phyloP scores from a whole-genome alignment of 768 basidiomycete species.

The Amanita subjunquillea region DNA sequence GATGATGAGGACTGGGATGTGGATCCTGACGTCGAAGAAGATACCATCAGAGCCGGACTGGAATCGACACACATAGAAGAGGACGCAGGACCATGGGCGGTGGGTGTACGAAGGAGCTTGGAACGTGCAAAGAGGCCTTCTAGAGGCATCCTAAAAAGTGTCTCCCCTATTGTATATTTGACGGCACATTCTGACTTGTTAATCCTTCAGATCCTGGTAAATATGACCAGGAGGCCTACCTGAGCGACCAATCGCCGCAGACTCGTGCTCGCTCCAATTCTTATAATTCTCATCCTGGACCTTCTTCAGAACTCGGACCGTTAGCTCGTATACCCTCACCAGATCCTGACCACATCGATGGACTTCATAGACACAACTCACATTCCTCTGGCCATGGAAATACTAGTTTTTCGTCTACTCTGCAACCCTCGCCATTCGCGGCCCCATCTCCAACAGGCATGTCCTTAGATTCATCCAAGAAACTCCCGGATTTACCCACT shows the following conservation, averaged over 20 bases:
- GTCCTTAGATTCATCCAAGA: conserved; percentile 28
- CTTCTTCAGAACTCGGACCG: conserved; percentile 52
- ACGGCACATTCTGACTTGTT: not conserved
- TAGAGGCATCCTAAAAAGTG: conserved; percentile 87
- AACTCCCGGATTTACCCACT: conserved; percentile 25
- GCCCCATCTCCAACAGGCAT: conserved; percentile 20
- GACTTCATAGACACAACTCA: conserved; percentile 61
- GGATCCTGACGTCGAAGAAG: conserved; percentile 54
- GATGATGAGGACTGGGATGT: conserved; percentile 75
- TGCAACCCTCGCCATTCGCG: conserved; percentile 54
- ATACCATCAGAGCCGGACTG: conserved; percentile 60
- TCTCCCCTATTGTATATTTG: conserved; percentile 19
- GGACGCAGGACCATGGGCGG: conserved; percentile 71
- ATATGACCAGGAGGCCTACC: conserved; percentile 56
- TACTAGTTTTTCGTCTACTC: conserved; percentile 33
- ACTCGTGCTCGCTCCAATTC: conserved; percentile 74
- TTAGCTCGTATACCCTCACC: conserved; percentile 75
- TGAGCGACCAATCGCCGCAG: conserved; percentile 34
- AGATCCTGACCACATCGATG: conserved; percentile 81
- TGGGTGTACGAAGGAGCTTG: conserved; percentile 58
- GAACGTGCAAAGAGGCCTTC: conserved; percentile 57
- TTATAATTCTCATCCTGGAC: conserved; percentile 46
- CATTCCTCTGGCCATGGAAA: conserved; percentile 37
- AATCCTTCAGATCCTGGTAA: conserved; percentile 45
- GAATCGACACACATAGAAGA: conserved; percentile 40